These are phyloP conservation scores for Penicillium fuscoglaucum DNA, from an alignment of 2,329 filamentous ascomycete genomes.

Conservation along the genomic window DNA sequence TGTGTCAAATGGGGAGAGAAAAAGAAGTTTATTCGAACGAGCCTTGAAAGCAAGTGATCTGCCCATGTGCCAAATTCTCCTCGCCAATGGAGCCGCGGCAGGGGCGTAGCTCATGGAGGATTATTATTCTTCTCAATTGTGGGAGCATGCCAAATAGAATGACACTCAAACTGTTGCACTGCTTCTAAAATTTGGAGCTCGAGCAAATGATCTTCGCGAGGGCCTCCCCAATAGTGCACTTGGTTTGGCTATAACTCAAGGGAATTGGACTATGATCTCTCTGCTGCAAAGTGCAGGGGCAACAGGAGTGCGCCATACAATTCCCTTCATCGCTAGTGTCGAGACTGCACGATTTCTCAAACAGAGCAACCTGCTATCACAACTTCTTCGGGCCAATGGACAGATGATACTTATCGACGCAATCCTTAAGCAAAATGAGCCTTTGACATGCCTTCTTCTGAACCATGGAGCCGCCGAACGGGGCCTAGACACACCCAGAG, in stretches of 20 bases:
- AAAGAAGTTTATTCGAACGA: background rate
- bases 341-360: background rate
- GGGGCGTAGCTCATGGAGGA: background rate
- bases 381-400: background rate
- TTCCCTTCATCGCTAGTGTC: background rate
- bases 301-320: background rate
- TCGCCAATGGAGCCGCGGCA: background rate
- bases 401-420: background rate
- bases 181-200: background rate
- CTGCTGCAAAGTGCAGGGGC: background rate
- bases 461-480: no score
- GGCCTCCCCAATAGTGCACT: background rate
- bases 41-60: background rate
- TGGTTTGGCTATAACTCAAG: background rate
- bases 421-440: background rate
- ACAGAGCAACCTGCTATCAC: background rate
- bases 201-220: background rate
- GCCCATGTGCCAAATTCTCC: background rate
- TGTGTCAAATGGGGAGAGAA: fast-evolving
- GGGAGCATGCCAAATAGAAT: background rate
- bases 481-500: no score
- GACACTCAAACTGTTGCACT: background rate
- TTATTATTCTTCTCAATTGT: background rate
- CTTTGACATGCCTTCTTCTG: background rate
- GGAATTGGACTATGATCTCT: background rate